A percentile compares a stretch with the other conserved stretches of the same genome.
Evolutionary conservation across 225 moss, liverwort and hornwort species (phyloP).

Genomic region (Rhytidiadelphus loreus): DNA sequence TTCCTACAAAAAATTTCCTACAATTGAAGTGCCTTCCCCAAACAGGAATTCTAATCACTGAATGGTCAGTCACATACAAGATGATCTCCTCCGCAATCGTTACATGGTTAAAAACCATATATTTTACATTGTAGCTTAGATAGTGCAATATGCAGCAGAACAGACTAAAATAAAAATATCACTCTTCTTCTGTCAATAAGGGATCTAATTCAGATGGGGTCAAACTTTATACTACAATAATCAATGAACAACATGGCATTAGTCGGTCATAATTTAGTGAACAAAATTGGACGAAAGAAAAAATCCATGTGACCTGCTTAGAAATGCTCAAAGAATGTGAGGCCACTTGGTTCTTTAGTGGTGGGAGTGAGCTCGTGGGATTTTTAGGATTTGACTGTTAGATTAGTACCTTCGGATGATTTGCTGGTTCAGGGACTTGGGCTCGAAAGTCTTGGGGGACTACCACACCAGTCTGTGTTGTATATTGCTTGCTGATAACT

Average conservation of each 20-base stretch:
- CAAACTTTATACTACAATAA: background rate
- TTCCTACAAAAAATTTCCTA: background rate
- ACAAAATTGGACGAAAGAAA: too few species aligned
- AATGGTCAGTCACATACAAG: background rate
- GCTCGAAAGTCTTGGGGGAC: background rate
- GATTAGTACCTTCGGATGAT: background rate
- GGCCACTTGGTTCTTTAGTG: background rate
- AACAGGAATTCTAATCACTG: background rate
- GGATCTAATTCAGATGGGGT: background rate
- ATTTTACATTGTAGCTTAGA: background rate
- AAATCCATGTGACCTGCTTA: background rate
- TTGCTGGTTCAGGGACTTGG: background rate
- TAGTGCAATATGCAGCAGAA: background rate
- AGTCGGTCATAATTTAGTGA: background rate
- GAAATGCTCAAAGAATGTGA: background rate
- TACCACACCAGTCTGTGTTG: background rate
- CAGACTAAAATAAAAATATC: background rate
- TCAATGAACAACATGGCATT: background rate
- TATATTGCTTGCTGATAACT: background rate
- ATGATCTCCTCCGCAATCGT: background rate
- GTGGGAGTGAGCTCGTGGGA: background rate
- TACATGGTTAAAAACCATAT: background rate
- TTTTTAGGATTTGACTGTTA: background rate
- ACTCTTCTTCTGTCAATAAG: background rate
- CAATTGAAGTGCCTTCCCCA: background rate